Percentiles rank a stretch among this genome's conserved stretches.
Evolutionary conservation across 305 asterid species (phyloP).

Genomic region (Fraxinus paxiana): DNA sequence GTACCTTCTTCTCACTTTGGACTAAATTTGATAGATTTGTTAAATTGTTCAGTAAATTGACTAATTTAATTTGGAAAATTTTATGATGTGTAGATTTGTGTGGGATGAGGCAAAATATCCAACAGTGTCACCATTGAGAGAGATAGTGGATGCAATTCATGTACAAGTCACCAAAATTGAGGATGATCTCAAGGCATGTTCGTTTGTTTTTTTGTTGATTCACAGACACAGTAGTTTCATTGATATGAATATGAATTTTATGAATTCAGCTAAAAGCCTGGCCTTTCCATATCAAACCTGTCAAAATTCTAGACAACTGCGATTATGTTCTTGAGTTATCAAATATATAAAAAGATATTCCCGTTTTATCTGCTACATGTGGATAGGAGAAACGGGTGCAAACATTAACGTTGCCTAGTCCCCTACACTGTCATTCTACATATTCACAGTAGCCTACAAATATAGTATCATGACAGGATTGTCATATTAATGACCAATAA

Average conservation of each 20-base stretch:
- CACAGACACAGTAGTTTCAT: neutral
- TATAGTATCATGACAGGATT: neutral
- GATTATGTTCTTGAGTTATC: neutral
- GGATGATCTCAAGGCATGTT: constrained; percentile 89
- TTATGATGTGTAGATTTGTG: constrained; percentile 52
- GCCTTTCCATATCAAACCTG: neutral
- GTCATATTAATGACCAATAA: neutral
- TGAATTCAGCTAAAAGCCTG: neutral
- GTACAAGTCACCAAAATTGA: constrained; percentile 72
- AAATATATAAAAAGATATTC: neutral
- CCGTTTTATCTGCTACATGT: neutral
- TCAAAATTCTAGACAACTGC: neutral
- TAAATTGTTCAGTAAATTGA: neutral
- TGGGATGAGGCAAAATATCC: constrained; percentile 98
- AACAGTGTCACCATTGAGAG: constrained; percentile 83
- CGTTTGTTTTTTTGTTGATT: neutral
- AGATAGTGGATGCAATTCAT: constrained; percentile 84
- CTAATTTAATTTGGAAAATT: constrained; percentile 4
- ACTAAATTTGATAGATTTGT: neutral
- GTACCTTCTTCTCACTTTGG: neutral
- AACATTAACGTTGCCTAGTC: neutral
- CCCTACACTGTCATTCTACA: neutral
- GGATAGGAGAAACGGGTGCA: neutral
- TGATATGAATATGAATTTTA: neutral
- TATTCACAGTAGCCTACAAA: neutral